Base-by-base conservation (phyloP, 345 rosid genomes). In the Eucalyptus urophylla region DNA sequence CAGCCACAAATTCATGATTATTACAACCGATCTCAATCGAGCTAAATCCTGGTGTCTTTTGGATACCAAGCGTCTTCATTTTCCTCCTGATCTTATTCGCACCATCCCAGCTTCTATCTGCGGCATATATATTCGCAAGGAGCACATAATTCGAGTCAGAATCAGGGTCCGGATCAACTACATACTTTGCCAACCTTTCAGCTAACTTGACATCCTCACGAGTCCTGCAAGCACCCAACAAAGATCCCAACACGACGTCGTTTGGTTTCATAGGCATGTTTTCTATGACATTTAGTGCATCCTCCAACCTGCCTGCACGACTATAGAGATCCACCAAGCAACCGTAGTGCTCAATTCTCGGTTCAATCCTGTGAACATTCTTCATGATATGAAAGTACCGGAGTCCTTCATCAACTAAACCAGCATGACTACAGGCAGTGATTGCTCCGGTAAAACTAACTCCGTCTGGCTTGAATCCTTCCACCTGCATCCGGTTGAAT, bases 241-340 rank as follows among this genome's bases (percentile, higher is more conserved):
- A 92, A 7, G 98, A 95, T 43, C 98, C 97, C 90, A 96, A 87
- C n/a, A 96, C 93, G 31, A 96, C 92, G 90, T 94, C 97, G 88
- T 96, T 95, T 45, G 97, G 98, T 90, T 94, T 95, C 98, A 96
- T 91, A 1, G 94, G 94, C 98, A 97, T 97, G 85, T 87, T 94
- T 88, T 93, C 89, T 86, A 96, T 80, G 45, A 96, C 92, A 11
- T 88, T 86, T 90, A 94, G 54, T 44, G 98, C 97, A 17, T 96
- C 96, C 93, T 96, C 96, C 88, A 97, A 87, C 89, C 92, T 93
- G 80, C 99, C 98, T 21, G 99, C 96, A 19, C 97, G 97, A 90
- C 97, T 95, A 89, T 94, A 96, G 72, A 96, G 94, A 94, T 96
- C 97, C 31, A 97, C 99, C 69, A 97, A 86, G 94, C 99, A 97